phyloP scores from a whole-genome alignment of 495 filamentous ascomycete species.

The Hyaloscypha variabilis region DNA sequence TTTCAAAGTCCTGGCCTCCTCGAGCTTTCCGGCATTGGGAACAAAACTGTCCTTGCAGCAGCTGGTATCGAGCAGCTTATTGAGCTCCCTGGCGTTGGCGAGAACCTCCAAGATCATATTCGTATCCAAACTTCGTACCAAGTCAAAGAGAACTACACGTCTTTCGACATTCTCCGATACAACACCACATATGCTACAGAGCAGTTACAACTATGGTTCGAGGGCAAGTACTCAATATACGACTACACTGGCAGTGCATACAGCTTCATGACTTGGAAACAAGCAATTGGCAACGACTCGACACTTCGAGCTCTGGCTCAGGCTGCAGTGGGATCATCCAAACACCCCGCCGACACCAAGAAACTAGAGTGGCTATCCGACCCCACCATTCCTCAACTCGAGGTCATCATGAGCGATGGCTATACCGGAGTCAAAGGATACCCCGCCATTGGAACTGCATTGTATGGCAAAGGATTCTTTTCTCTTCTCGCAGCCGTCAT shows the following conservation, averaged over 20 bases:
- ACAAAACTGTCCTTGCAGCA: conserved; percentile 37
- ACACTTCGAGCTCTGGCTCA: conserved; percentile 23
- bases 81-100: conserved; percentile 60
- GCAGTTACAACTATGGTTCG: conserved; percentile 28
- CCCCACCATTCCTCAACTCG: conserved; percentile 28
- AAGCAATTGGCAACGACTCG: conserved; percentile 15
- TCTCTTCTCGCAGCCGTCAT: conserved; percentile 42
- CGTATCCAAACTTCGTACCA: conserved; percentile 33
- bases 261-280: conserved; percentile 26
- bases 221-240: conserved; percentile 27
- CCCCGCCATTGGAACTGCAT: conserved; percentile 28
- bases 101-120: conserved; percentile 65
- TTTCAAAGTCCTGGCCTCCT: conserved; percentile 28
- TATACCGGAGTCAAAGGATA: conserved; percentile 39
- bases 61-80: conserved; percentile 56
- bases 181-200: conserved; percentile 30
- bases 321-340: background rate
- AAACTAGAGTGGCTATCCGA: conserved; percentile 30
- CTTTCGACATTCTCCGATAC: conserved; percentile 31
- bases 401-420: conserved; percentile 37
- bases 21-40: conserved; percentile 22
- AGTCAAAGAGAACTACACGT: conserved; percentile 25
- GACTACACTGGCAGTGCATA: conserved; percentile 34
- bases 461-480: conserved; percentile 40
- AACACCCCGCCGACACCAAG: conserved; percentile 18